Evolutionary conservation across 176 grass and related monocot genomes (phyloP), one percentile per base, ranked within the genome.

Genomic region (Triticum urartu): DNA sequence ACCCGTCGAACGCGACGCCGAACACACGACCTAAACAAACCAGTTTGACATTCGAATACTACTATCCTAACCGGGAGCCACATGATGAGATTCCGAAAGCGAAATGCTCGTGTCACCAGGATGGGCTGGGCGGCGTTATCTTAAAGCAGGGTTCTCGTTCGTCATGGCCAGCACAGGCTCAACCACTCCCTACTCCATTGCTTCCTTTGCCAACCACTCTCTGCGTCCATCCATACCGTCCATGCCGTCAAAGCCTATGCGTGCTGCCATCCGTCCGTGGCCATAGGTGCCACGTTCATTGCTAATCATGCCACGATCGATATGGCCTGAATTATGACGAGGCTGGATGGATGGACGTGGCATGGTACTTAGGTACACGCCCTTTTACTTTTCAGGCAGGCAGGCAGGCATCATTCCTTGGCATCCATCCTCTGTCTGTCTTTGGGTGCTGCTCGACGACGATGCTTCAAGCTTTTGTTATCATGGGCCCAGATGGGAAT

Each of bases 241-340:
- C 47, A 28, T 17, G 47, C 17, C 43, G 45, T 59, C 50, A 63
- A 52, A 78, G 14, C 68, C 68, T 52, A 22, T 25, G 42, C 24
- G 1, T 6, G 0, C 4, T 1, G 32, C 52, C 65, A 52, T 83
- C 73, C 69, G 39, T 25, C 11, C 69, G 7, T 7, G 69, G 69
- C 38, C 42, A 26, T 40, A 74, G n/a, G 6, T 9, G 40, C 3
- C 3, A 5, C 5, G 5, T 4, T 24, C 4, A 6, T 76, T 6
- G 14, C 28, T 30, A 78, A 52, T 11, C 52, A 78, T 30, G 63
- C 15, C 45, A 40, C 11, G 52, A 48, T 77, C 17, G 64, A 50
- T 77, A 50, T 82, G 63, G 78, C 35, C 47, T 50, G 48, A 77
- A 68, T 81, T 81, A 71, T 90, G 64, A 82, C 64, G 83, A 86